phyloP scores from a whole-genome alignment of 75 land plant species.

The Adiantum capillusveneris region DNA sequence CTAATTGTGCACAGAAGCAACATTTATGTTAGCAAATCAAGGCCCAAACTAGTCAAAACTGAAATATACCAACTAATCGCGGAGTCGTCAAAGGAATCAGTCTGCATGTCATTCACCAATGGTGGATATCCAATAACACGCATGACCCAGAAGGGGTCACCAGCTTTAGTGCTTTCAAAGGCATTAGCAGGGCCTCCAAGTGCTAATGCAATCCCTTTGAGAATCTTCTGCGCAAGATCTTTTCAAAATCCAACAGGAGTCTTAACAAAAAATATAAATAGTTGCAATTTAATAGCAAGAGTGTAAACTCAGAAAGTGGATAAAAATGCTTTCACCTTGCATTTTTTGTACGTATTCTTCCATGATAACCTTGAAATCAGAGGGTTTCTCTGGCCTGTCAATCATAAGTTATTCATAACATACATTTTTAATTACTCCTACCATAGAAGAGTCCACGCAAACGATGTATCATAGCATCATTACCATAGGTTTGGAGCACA shows the following conservation, averaged over 20 bases:
- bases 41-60: no score
- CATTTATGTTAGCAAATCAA: no score
- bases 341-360: conserved; percentile 63
- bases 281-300: no score
- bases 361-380: conserved; percentile 48
- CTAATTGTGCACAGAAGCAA: no score
- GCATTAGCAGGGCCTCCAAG: conserved; percentile 57
- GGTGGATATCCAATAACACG: conserved; percentile 93
- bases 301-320: no score
- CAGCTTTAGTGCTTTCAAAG: conserved; percentile 76
- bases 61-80: conserved; percentile 76
- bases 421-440: no score
- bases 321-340: no score
- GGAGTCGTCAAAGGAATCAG: conserved; percentile 12
- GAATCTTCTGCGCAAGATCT: conserved; percentile 75
- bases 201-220: conserved; percentile 85
- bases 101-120: conserved; percentile 11
- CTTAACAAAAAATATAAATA: no score
- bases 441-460: no score
- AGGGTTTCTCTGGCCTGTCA: conserved; percentile 71
- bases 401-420: not conserved
- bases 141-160: conserved; percentile 87
- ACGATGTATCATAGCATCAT: no score
- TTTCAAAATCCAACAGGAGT: conserved; percentile 7
- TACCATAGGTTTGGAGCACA: conserved; percentile 77